A percentile compares a stretch with the other conserved stretches of the same genome.
These are phyloP conservation scores for Asterella californica DNA, from an alignment of 225 moss, liverwort and hornwort species.

Conservation along the genomic window DNA sequence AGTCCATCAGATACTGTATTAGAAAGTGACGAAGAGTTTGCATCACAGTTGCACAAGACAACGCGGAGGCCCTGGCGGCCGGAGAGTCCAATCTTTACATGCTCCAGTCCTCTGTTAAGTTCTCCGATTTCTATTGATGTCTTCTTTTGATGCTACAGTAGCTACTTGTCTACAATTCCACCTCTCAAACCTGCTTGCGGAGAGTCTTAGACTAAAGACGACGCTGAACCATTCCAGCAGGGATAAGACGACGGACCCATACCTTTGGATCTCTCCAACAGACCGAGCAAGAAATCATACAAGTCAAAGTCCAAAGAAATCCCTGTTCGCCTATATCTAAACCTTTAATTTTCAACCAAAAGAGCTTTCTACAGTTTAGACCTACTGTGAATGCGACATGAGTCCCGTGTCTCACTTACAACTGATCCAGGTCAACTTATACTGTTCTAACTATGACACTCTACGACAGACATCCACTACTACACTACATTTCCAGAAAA, in stretches of 20 bases:
- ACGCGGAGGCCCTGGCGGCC: not conserved
- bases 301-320: not conserved
- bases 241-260: not conserved
- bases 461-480: not conserved
- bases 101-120: not conserved
- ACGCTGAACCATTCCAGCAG: not conserved
- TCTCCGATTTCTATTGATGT: not conserved
- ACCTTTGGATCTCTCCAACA: not conserved
- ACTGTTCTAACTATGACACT: not conserved
- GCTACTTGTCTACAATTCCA: not conserved
- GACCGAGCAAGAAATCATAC: constrained; percentile 9
- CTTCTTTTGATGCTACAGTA: not conserved
- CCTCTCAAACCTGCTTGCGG: not conserved
- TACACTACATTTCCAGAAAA: not conserved
- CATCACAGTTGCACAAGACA: not conserved
- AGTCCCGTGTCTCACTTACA: not conserved
- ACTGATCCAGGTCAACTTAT: not conserved
- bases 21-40: not conserved
- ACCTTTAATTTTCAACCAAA: not conserved
- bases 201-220: not conserved
- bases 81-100: not conserved
- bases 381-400: not conserved
- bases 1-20: not conserved
- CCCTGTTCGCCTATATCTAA: not conserved
- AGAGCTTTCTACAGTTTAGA: not conserved